phyloP scores from a whole-genome alignment of 208 protist species.

The Vickermania spadyakhi region DNA sequence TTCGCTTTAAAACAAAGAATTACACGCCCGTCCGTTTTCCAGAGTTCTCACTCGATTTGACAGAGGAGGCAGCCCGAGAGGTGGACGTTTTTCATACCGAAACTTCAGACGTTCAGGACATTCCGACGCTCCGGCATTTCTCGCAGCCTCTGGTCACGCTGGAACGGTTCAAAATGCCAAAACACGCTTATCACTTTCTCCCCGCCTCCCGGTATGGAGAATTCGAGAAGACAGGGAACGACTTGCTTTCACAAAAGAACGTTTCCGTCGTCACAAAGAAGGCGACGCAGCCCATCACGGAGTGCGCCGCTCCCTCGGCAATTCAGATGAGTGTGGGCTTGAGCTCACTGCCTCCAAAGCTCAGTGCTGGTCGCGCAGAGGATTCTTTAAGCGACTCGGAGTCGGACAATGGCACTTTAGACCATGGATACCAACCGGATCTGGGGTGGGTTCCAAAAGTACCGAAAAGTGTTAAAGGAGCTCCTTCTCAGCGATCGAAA shows the following conservation, averaged over 20 bases:
- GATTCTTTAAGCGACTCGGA: slow-evolving; percentile 29
- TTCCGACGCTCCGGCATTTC: slow-evolving; percentile 23
- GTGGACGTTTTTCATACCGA: slow-evolving; percentile 8
- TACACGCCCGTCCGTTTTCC: slow-evolving; percentile 25
- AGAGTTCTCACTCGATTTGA: slow-evolving; percentile 29
- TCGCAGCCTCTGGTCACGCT: slow-evolving; percentile 23
- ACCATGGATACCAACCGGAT: slow-evolving; percentile 8
- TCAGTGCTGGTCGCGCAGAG: slow-evolving; percentile 12
- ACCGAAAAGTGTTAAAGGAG: neutral
- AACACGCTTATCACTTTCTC: slow-evolving; percentile 7
- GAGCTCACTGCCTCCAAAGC: slow-evolving; percentile 4
- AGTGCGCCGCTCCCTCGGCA: neutral
- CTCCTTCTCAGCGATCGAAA: neutral
- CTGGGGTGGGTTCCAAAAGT: slow-evolving; percentile 16
- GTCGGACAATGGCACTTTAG: slow-evolving; percentile 3
- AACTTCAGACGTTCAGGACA: slow-evolving; percentile 6
- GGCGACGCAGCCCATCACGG: neutral
- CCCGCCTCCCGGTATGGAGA: slow-evolving; percentile 1
- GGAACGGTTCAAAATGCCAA: slow-evolving; percentile 21
- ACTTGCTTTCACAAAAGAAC: neutral
- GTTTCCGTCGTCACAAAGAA: neutral
- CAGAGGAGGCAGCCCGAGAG: slow-evolving; percentile 11
- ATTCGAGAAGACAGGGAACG: slow-evolving; percentile 1
- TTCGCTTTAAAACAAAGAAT: slow-evolving; percentile 22
- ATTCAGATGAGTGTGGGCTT: slow-evolving; percentile 1